Base-by-base conservation (phyloP, 2,329 filamentous ascomycete species). In the Alternaria atra region DNA sequence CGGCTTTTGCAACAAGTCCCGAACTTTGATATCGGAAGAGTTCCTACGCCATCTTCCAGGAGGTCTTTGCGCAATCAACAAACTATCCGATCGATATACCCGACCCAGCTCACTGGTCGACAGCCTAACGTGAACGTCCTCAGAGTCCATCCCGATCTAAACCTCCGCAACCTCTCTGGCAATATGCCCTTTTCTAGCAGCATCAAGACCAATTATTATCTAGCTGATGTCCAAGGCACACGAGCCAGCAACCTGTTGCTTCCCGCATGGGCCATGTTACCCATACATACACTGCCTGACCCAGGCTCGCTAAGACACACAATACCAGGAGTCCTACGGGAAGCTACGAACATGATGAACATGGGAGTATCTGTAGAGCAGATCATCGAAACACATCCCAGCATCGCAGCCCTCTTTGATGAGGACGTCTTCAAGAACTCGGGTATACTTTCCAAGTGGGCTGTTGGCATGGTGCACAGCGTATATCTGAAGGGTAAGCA, bases 181-280 rank as follows among this genome's bases (percentile, higher is more conserved):
- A 66, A 71, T 13, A 55, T 67, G n/a, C 58, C 58, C 0, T 66
- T 69, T 32, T 66, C 68, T 1, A 65, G 60, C 23, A 61, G 60
- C 15, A 34, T 65, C 5, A 51, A 39, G 39, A 47, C 57, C 8
- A 66, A 62, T 27, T 57, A 64, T 25, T 65, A 64, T 27, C 54
- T 64, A 0, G 35, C 53, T 6, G 60, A 64, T 1, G 46, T 61
- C 0, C 67, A 69, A 37, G 50, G 64, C 8, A 52, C 53, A 2
- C 64, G 64, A 5, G 52, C 55, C 4, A 60, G 56, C 17, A 69
- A 72, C 30, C 35, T 72, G 1, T 69, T 61, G 10, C 23, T 72
- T 15, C 70, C 70, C 2, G 70, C 64, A 5, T 72, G 70, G 70
- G 63, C 70, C 7, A 72, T 72, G 70, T 63, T 70, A 55, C 64